Percentiles rank a stretch among this genome's conserved stretches.
phyloP scores from a whole-genome alignment of 2,329 filamentous ascomycete species.

The Talaromyces atroroseus region DNA sequence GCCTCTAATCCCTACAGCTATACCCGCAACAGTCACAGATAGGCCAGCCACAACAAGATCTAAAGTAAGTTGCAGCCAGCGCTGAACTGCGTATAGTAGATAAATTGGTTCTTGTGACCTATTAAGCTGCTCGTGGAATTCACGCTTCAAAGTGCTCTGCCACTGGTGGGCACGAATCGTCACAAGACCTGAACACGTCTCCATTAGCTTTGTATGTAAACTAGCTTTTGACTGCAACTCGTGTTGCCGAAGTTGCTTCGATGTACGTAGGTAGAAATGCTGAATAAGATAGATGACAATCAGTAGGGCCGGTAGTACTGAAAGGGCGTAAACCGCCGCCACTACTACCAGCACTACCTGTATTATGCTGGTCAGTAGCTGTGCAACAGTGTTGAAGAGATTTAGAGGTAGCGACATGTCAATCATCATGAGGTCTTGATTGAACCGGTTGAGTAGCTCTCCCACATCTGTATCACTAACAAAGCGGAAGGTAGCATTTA shows the following conservation, averaged over 20 bases:
- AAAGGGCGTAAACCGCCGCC: constrained; percentile 47
- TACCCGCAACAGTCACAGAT: not conserved
- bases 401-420: constrained; percentile 39
- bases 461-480: not conserved
- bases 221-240: constrained; percentile 59
- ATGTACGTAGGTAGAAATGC: constrained; percentile 55
- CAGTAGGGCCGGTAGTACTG: constrained; percentile 44
- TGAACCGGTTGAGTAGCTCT: constrained; percentile 1
- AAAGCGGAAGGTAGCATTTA: constrained; percentile 1
- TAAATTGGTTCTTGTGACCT: constrained; percentile 2
- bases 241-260: constrained; percentile 54
- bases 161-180: constrained; percentile 54
- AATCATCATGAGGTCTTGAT: constrained; percentile 39
- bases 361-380: constrained; percentile 35
- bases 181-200: constrained; percentile 50
- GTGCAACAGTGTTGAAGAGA: not conserved
- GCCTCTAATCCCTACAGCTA: not conserved
- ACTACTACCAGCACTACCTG: constrained; percentile 45
- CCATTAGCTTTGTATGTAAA: constrained; percentile 54
- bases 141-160: constrained; percentile 38
- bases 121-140: constrained; percentile 40
- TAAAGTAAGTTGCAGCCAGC: not conserved
- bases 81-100: constrained; percentile 3
- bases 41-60: constrained; percentile 2
- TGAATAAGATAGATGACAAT: constrained; percentile 37